These are phyloP conservation scores for Flaveria robusta DNA, from an alignment of 129 eudicot genomes.

Conservation along the genomic window DNA sequence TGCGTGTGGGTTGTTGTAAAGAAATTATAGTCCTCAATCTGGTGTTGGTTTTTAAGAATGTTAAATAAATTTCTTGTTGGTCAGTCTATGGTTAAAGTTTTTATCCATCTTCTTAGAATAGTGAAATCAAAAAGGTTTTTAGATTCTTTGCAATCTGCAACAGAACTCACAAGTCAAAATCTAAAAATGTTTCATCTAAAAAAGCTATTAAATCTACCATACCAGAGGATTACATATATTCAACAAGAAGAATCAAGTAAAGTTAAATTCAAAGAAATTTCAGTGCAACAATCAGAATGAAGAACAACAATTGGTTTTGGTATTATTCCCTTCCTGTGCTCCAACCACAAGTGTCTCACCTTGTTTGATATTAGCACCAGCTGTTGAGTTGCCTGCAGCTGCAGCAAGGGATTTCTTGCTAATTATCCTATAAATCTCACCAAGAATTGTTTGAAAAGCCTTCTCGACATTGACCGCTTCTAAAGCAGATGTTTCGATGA, in stretches of 20 bases:
- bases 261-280: neutral
- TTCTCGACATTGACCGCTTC: constrained; percentile 84
- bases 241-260: constrained; percentile 21
- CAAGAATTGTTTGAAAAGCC: constrained; percentile 74
- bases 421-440: constrained; percentile 70
- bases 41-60: too few species aligned
- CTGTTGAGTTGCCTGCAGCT: constrained; percentile 45
- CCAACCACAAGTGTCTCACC: constrained; percentile 74
- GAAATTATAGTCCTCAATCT: too few species aligned
- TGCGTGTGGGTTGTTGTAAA: too few species aligned
- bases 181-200: constrained; percentile 6
- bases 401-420: constrained; percentile 72
- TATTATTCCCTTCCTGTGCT: constrained; percentile 47
- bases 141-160: too few species aligned
- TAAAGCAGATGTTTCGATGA: constrained; percentile 81
- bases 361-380: constrained; percentile 42
- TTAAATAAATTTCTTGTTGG: too few species aligned
- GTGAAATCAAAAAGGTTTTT: too few species aligned
- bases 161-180: neutral
- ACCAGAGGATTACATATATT: neutral
- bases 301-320: constrained; percentile 69
- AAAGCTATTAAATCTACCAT: constrained; percentile 18
- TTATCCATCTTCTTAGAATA: too few species aligned
- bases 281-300: constrained; percentile 36
- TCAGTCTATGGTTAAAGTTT: too few species aligned